A percentile compares a stretch with the other conserved stretches of the same genome.
These are phyloP conservation scores for Malus sieversii DNA, from an alignment of 306 rosid genomes.

Conservation along the genomic window DNA sequence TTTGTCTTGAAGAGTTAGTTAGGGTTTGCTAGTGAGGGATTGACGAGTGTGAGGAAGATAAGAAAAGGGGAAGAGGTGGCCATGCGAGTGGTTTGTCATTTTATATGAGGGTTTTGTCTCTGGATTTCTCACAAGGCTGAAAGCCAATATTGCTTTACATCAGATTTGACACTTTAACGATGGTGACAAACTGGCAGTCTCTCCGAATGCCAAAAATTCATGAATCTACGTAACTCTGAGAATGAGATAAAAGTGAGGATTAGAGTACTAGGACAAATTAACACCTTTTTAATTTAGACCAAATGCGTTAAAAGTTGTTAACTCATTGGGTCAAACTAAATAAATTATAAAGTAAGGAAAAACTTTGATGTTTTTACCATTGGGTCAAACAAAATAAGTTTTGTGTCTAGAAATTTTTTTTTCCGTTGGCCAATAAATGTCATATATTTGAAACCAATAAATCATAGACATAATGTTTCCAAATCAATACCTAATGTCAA, in stretches of 20 bases:
- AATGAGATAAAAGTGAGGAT: too few relatives aligned
- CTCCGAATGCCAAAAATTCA: too few relatives aligned
- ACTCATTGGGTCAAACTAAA: too few relatives aligned
- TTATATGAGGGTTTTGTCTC: not conserved
- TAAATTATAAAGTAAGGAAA: too few relatives aligned
- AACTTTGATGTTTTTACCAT: too few relatives aligned
- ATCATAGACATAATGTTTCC: not conserved
- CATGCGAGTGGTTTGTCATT: conserved; percentile 3
- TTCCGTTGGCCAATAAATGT: not conserved
- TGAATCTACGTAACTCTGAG: too few relatives aligned
- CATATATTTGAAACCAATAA: not conserved
- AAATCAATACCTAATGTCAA: not conserved
- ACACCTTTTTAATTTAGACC: too few relatives aligned
- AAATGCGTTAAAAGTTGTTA: too few relatives aligned
- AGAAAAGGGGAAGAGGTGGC: not conserved
- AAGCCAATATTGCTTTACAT: not conserved
- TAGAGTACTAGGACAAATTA: too few relatives aligned
- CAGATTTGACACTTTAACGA: not conserved
- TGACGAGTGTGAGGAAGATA: not conserved
- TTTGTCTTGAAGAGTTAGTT: conserved; percentile 5
- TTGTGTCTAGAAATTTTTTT: too few relatives aligned
- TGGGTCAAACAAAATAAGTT: too few relatives aligned
- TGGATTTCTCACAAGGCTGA: not conserved
- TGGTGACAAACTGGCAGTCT: not conserved
- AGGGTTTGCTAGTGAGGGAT: conserved; percentile 2